phyloP scores from a whole-genome alignment of 1,284 basidiomycete species.

The Erythrobasidium hasegawianum region DNA sequence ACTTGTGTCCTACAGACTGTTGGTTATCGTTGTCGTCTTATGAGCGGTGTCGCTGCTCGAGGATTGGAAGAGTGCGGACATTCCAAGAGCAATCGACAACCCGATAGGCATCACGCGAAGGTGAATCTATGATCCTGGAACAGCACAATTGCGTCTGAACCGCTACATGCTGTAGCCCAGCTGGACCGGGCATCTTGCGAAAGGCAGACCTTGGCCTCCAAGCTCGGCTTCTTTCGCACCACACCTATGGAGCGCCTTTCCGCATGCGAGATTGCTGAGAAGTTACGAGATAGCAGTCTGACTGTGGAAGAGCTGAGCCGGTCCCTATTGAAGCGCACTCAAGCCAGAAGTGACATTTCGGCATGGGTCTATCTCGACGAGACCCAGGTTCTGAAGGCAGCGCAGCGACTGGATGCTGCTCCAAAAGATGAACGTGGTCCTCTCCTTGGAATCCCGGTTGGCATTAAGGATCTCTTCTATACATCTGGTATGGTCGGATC shows the following conservation, averaged over 20 bases:
- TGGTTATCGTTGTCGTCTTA: too few relatives aligned
- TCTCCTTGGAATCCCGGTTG: constrained; percentile 42
- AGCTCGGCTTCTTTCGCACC: too few relatives aligned
- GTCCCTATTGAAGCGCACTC: background rate
- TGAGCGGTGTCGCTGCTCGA: too few relatives aligned
- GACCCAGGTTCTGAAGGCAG: constrained; percentile 36
- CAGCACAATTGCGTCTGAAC: too few relatives aligned
- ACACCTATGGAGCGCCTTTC: background rate
- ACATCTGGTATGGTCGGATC: constrained; percentile 25
- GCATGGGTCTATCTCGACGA: constrained; percentile 44
- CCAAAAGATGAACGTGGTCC: constrained; percentile 41
- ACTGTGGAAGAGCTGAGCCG: constrained; percentile 11
- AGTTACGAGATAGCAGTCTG: background rate
- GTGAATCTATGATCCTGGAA: too few relatives aligned
- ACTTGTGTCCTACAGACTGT: too few relatives aligned
- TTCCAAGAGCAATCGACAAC: too few relatives aligned
- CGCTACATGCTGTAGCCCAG: too few relatives aligned
- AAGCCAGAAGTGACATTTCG: constrained; percentile 21
- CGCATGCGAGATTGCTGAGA: background rate
- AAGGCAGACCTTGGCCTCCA: too few relatives aligned
- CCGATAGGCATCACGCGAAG: too few relatives aligned
- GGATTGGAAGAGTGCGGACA: too few relatives aligned
- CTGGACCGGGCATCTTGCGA: too few relatives aligned
- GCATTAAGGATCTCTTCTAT: constrained; percentile 46
- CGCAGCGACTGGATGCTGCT: constrained; percentile 39